Base-by-base conservation (phyloP, 2,329 filamentous ascomycete species). In the Boeremia lycopersici region DNA sequence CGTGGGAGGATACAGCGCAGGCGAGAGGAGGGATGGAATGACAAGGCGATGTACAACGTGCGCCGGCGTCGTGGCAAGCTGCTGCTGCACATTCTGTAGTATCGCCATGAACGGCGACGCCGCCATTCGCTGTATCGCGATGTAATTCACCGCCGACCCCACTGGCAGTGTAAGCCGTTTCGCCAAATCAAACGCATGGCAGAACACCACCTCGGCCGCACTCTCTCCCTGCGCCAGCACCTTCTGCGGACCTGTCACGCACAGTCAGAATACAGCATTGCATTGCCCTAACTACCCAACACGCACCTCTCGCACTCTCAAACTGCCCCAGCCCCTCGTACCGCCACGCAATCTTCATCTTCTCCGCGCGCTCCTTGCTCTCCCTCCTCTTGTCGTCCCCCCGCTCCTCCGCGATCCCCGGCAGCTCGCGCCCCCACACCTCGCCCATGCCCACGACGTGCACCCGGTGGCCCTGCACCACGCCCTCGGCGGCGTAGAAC, bases 291-390 rank as follows among this genome's bases (percentile, higher is more conserved):
- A 58, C 58, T 64, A 48, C 56, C 67, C 60, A 62, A 53, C 35
- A 72, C 83, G 76, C 81, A 89, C 88, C 86, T 87, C 86, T 83
- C 67, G 77, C 79, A 62, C 81, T 82, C 36, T 86, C 86, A 64
- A 87, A 87, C 61, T 89, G 88, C 13, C 89, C 89, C 48, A 98
- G 76, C 30, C 86, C 84, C 75, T 98, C 93, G 77, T 99, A 99
- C 74, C 95, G 84, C 95, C 95, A 99, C 3, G 95, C 95, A 79
- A 99, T 99, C 79, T 96, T 98, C 95, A 99, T 98, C 75, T 88
- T 93, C 29, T 81, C 71, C 39, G 70, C 65, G 63, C 61, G 49
- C 58, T 81, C 77, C 48, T 66, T 67, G 12, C 63, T 67, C 40
- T 64, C 61, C 47, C 60, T 13, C 70, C 52, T 63, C 35, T 56